Conservation (phyloP, 2,329 filamentous ascomycete species). For the Botrytis medusae region DNA sequence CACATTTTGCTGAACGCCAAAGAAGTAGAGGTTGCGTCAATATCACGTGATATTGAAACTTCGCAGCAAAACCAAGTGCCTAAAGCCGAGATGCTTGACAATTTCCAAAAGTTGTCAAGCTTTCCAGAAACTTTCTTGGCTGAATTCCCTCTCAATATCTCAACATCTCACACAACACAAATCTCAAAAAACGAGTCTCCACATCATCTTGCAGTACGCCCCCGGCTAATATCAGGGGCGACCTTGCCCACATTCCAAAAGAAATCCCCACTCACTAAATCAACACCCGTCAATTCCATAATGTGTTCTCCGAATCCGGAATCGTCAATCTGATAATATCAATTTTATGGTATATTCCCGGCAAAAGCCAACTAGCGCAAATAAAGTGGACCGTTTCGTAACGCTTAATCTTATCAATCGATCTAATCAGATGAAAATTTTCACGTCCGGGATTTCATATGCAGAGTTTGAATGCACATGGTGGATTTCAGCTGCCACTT, state of each 20-base stretch:
- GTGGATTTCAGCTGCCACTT: neutral
- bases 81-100: neutral
- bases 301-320: neutral
- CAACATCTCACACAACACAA: neutral
- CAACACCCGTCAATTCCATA: slow-evolving; percentile 4
- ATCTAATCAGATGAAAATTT: slow-evolving; percentile 24
- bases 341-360: neutral
- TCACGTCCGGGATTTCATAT: neutral
- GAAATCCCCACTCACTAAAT: slow-evolving; percentile 16
- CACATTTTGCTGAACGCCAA: neutral
- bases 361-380: neutral
- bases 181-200: neutral
- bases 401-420: slow-evolving; percentile 23
- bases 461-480: neutral
- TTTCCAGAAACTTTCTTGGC: neutral
- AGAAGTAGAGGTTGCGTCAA: neutral
- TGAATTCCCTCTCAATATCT: neutral
- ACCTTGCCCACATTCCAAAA: neutral
- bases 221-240: slow-evolving; percentile 5
- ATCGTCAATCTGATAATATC: slow-evolving; percentile 11
- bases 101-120: too few relatives aligned
- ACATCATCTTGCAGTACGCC: neutral
- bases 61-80: neutral
- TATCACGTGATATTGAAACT: neutral
- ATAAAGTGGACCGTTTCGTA: neutral